These are phyloP conservation scores for Phytomonas serpens DNA, from an alignment of 208 protist genomes.

Conservation along the genomic window DNA sequence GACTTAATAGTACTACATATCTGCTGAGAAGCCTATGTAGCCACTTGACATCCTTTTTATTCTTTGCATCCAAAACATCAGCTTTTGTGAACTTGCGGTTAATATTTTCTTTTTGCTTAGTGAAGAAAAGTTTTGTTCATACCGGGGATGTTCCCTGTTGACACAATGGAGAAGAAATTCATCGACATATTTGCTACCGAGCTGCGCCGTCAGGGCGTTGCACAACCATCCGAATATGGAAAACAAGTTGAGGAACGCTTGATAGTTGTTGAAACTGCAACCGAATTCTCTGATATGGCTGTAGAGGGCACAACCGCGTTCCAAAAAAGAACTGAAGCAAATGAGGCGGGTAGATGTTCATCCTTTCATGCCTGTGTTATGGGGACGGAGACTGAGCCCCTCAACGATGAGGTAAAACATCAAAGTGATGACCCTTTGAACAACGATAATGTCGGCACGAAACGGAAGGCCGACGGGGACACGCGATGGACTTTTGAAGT, in stretches of 20 bases:
- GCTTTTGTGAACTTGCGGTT: slow-evolving; percentile 1
- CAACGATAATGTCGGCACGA: neutral
- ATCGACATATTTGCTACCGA: slow-evolving; percentile 26
- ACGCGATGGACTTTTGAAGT: neutral
- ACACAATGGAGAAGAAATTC: slow-evolving; percentile 24
- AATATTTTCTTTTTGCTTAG: slow-evolving; percentile 5
- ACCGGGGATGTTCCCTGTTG: slow-evolving; percentile 7
- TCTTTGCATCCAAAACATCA: neutral
- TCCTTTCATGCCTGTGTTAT: slow-evolving; percentile 1
- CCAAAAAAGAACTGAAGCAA: neutral
- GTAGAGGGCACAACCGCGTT: neutral
- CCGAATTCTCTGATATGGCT: neutral
- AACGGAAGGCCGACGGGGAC: neutral
- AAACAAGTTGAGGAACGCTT: slow-evolving; percentile 5
- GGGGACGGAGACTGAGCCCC: neutral
- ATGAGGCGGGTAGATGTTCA: neutral
- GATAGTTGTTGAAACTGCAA: neutral
- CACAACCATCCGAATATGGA: slow-evolving; percentile 18
- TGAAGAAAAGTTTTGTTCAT: slow-evolving; percentile 4
- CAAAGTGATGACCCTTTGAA: neutral
- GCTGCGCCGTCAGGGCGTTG: slow-evolving; percentile 47
- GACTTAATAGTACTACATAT: neutral
- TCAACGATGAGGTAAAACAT: neutral
- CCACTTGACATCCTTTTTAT: neutral
- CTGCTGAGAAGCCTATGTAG: neutral